These are phyloP conservation scores for Pestalotiopsis sp. DNA, from an alignment of 2,329 filamentous ascomycete genomes.

Conservation along the genomic window DNA sequence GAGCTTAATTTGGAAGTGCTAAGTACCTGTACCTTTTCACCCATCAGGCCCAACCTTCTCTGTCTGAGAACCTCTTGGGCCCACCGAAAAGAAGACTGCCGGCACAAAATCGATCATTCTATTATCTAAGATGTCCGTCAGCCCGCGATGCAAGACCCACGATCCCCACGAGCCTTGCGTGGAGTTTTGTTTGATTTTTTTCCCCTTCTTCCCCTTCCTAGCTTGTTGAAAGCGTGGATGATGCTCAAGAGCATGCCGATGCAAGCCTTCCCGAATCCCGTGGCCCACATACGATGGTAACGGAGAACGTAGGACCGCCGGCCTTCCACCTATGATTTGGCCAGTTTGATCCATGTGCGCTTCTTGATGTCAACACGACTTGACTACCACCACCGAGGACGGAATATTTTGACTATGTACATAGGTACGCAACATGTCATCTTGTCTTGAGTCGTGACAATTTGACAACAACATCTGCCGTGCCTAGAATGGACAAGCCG, in stretches of 20 bases:
- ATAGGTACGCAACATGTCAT: neutral
- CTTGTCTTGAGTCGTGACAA: neutral
- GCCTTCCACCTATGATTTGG: no score
- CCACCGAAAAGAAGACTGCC: neutral
- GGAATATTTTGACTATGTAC: no score
- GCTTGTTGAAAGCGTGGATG: neutral
- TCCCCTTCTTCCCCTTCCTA: neutral
- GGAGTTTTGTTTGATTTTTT: neutral
- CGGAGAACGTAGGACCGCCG: no score
- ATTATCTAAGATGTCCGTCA: neutral
- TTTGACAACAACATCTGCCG: neutral
- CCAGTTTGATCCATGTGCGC: no score
- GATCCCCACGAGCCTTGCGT: neutral
- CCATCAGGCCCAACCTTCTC: neutral
- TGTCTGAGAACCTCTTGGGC: neutral
- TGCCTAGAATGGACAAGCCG: neutral
- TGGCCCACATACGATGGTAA: neutral
- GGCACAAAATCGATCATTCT: neutral
- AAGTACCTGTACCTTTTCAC: neutral
- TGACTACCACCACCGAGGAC: no score
- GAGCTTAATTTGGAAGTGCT: neutral
- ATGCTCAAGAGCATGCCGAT: neutral
- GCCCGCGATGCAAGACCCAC: neutral
- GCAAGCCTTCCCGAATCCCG: neutral
- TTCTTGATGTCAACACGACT: no score